phyloP scores from a whole-genome alignment of 495 filamentous ascomycete genomes.

The Hypoxylon subgilvum region DNA sequence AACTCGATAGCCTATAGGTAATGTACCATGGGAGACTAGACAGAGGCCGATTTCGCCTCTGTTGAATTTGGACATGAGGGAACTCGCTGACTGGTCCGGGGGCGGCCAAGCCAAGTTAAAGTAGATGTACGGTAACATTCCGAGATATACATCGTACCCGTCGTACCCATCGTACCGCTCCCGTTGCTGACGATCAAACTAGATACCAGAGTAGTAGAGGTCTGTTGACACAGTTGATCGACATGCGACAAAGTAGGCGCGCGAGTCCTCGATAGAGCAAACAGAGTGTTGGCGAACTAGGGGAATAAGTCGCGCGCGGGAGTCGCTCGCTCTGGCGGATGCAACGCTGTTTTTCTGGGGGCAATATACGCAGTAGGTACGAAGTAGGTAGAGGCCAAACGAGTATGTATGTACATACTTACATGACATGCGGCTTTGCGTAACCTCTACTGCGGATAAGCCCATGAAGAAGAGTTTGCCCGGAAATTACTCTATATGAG shows the following conservation, averaged over 20 bases:
- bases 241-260: conserved; percentile 28
- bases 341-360: conserved; percentile 30
- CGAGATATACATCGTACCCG: conserved; percentile 35
- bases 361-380: no score
- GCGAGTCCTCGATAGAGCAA: conserved; percentile 7
- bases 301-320: conserved; percentile 22
- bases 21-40: conserved; percentile 15
- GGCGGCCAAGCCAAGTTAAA: conserved; percentile 29
- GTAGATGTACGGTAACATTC: conserved; percentile 35
- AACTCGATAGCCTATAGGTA: conserved; percentile 1
- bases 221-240: conserved; percentile 31
- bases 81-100: conserved; percentile 13
- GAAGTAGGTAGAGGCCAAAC: no score
- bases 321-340: conserved; percentile 42
- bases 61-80: conserved; percentile 24
- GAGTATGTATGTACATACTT: no score
- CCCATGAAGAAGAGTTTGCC: conserved; percentile 30
- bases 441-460: conserved; percentile 34
- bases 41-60: conserved; percentile 34
- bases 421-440: conserved; percentile 35
- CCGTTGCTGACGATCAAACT: no score
- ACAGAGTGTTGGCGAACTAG: conserved; percentile 4
- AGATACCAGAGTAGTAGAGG: conserved; percentile 11
- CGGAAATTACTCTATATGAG: conserved; percentile 44
- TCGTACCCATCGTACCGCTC: no score